Evolutionary conservation across 106 monocot genomes (phyloP), one percentile per base, ranked within the genome.

Genomic region (Dendrobium nobile): DNA sequence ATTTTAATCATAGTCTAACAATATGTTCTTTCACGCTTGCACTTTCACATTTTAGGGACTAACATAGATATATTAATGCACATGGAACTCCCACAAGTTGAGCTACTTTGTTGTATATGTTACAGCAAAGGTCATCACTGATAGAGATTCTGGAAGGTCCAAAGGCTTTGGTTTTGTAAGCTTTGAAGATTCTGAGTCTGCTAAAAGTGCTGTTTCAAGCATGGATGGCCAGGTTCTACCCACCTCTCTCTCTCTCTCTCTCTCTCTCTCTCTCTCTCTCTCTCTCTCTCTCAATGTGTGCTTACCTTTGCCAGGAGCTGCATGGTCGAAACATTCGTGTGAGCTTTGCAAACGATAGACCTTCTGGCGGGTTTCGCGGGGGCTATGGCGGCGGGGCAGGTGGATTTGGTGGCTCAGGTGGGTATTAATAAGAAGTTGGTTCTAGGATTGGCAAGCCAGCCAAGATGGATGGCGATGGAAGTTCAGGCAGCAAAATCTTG

Each of bases 151-250:
- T 41, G 97, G 97, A 67, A 92, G 89, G 81, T 98, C 97, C 9
- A 92, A 89, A 81, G 97, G 97, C 20, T 98, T 94, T 82, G 97
- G 97, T 8, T 98, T 98, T 88, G 92, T 98, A 9, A 87, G 41
- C 75, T 98, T 88, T 75, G 84, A 89, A 17, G 82, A 56, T 47
- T 77, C 79, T n/a, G 97, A 98, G 67, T 70, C 87, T 81, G 94
- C 97, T 20, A 85, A 51, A 18, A 47, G 72, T 51, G 97, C 97
- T 40, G 10, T 89, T 72, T 86, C 89, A 41, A 82, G 86, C 86
- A 98, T 98, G 97, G 94, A 98, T 70, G 97, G 97, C 81, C 81
- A 92, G 97, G 97, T 98, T 84, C 33, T 3, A 0, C 15, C 61
- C 22, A 3, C 20, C 37, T 33, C 33, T 19, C 10, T 7, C 8